Evolutionary conservation across 805 yeast species (phyloP), one percentile per base, ranked within the genome.

Genomic region (Monosporozyma yasuniensis): DNA sequence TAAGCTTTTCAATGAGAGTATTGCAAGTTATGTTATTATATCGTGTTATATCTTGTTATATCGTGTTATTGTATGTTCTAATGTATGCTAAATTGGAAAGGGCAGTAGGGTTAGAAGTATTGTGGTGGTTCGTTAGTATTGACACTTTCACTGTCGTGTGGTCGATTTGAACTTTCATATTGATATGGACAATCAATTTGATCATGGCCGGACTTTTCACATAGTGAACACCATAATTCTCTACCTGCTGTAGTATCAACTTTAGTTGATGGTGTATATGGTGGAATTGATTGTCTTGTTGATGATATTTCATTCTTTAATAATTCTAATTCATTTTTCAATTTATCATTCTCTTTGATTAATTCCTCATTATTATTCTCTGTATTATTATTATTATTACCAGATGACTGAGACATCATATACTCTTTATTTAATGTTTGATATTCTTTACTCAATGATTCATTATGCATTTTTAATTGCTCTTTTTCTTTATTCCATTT

Each of bases 151-250:
- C n/a, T n/a, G n/a, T n/a, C n/a, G 21, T 39, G 25, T 21, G 42
- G 42, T 11, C 42, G 42, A 7, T 39, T 39, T 10, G 42, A 19
- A 7, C 28, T 12, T 21, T 39, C 42, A 5, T 50, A 54, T 23
- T 54, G 57, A n/a, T 46, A 46, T 6, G 96, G 96, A 67, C 99
- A 91, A 50, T 88, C 88, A 28, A 82, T 72, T 55, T 93, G 84
- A 45, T 81, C 83, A 62, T 91, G 99, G 0, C 98, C 99, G 43
- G 79, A 81, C 49, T 87, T 72, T 64, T 91, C 98, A 69, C 99
- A 91, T 48, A 88, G 72, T 0, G 95, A 96, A 69, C 99, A 91
- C 96, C 96, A 91, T 54, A 79, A 74, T 25, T 70, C 70, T 42
- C 90, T 74, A 1, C 96, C 96, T 2, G 79, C 80, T 0, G 89